Evolutionary conservation across 257 asterid species (phyloP).

Genomic region (Petrea volubilis): DNA sequence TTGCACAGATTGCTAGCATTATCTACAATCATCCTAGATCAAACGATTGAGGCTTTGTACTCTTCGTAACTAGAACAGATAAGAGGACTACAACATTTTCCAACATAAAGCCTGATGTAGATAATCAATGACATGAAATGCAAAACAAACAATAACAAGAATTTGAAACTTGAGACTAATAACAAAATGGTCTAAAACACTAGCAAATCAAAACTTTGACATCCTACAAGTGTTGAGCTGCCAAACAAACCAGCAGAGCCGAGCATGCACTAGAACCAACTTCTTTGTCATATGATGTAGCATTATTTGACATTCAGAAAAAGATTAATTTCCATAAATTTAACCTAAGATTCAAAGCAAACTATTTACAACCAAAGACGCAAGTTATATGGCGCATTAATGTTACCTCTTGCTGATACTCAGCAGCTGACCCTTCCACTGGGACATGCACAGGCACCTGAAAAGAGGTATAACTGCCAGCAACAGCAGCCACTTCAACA

Average conservation of each 20-base stretch:
- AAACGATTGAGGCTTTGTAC: conserved; percentile 21
- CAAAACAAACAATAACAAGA: conserved; percentile 3
- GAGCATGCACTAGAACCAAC: conserved; percentile 28
- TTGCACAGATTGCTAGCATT: conserved; percentile 10
- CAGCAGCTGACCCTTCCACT: conserved; percentile 35
- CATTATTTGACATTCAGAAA: conserved; percentile 12
- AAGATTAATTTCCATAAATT: conserved; percentile 1
- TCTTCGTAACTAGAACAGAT: conserved; percentile 18
- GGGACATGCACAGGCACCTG: conserved; percentile 44
- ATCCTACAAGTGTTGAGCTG: conserved; percentile 23
- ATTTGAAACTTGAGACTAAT: conserved; percentile 7
- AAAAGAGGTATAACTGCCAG: conserved; percentile 47
- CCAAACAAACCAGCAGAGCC: conserved; percentile 18
- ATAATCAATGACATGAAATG: conserved; percentile 17
- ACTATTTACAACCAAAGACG: not conserved
- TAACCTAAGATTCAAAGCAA: not conserved
- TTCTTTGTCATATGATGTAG: conserved; percentile 22
- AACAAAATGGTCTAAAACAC: not conserved
- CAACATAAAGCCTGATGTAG: conserved; percentile 11
- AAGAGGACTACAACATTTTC: conserved; percentile 11
- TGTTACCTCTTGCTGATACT: conserved; percentile 55
- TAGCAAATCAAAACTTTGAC: conserved; percentile 1
- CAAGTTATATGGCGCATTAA: not conserved
- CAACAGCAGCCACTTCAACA: conserved; percentile 61
- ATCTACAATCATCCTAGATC: conserved; percentile 16